Conservation (phyloP, 1,139 yeast genomes). For the Blastobotrys persicus region DNA sequence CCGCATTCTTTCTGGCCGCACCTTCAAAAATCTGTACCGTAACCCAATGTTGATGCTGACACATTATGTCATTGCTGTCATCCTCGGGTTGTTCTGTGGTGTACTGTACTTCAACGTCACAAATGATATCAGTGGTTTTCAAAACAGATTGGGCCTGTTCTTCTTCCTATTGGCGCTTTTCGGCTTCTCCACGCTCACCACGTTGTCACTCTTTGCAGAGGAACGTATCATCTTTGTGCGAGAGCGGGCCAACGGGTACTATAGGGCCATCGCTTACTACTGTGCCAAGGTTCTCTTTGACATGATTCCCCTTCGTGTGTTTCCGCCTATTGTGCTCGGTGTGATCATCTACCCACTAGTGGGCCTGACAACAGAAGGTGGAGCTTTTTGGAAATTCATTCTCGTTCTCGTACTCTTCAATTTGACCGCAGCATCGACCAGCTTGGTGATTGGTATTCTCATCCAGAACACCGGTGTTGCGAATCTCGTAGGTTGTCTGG, state of each 20-base stretch:
- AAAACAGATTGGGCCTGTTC: constrained; percentile 87
- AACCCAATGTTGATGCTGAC: constrained; percentile 83
- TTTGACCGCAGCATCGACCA: constrained; percentile 79
- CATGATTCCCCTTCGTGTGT: constrained; percentile 79
- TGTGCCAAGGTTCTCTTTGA: constrained; percentile 84
- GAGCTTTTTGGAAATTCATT: constrained; percentile 72
- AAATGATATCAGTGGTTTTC: constrained; percentile 93
- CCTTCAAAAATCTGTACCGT: constrained; percentile 87
- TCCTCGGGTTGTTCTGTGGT: constrained; percentile 83
- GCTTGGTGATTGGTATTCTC: constrained; percentile 80
- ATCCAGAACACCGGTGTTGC: constrained; percentile 93
- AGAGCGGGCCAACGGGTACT: constrained; percentile 92
- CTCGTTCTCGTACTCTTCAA: constrained; percentile 76
- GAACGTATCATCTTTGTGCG: constrained; percentile 87
- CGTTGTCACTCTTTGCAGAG: constrained; percentile 79
- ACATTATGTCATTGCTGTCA: constrained; percentile 72
- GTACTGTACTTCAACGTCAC: constrained; percentile 75
- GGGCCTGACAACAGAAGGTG: constrained; percentile 75
- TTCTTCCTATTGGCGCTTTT: constrained; percentile 86
- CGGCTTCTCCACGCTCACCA: constrained; percentile 91
- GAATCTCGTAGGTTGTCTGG: constrained; percentile 80
- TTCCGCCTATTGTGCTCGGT: constrained; percentile 84
- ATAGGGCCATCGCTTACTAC: constrained; percentile 82
- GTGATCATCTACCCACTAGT: constrained; percentile 88
- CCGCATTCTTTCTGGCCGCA: constrained; percentile 69